Conservation (phyloP, 2,329 filamentous ascomycete genomes). For the Thyridium curvatum region DNA sequence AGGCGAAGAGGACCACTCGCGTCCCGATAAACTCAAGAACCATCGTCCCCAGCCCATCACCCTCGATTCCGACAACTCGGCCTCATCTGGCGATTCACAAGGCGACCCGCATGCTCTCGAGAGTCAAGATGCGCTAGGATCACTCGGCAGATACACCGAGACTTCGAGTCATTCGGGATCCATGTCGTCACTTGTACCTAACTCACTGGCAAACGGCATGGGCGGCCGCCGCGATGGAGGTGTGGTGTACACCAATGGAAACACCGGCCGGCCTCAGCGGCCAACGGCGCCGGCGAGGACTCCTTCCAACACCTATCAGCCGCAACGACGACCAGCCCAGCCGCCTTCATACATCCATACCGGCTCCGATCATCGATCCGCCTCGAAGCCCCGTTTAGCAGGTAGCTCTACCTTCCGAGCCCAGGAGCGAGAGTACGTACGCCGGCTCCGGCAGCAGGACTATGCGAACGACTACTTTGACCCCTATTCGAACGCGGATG, state of each 20-base stretch:
- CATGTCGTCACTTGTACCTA: slow-evolving; percentile 34
- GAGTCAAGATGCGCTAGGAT: slow-evolving; percentile 41
- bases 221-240: slow-evolving; percentile 27
- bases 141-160: slow-evolving; percentile 37
- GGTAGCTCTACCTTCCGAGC: slow-evolving; percentile 53
- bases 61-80: slow-evolving; percentile 42
- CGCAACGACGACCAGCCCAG: slow-evolving; percentile 43
- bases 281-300: slow-evolving; percentile 65
- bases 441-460: slow-evolving; percentile 75
- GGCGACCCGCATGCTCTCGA: slow-evolving; percentile 40
- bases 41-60: slow-evolving; percentile 25
- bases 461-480: slow-evolving; percentile 65
- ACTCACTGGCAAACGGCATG: slow-evolving; percentile 33
- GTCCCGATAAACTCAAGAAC: slow-evolving; percentile 33
- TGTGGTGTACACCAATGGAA: slow-evolving; percentile 21
- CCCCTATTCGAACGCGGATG: slow-evolving; percentile 61
- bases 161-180: slow-evolving; percentile 29
- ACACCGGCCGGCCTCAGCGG: slow-evolving; percentile 48
- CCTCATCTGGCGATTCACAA: slow-evolving; percentile 37
- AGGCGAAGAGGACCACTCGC: slow-evolving; percentile 36
- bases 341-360: slow-evolving; percentile 36
- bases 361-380: slow-evolving; percentile 35
- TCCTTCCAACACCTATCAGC: slow-evolving; percentile 74
- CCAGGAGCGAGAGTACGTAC: slow-evolving; percentile 92
- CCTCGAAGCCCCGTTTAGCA: slow-evolving; percentile 40